phyloP scores from a whole-genome alignment of 345 rosid genomes.

The Alliaria petiolata region DNA sequence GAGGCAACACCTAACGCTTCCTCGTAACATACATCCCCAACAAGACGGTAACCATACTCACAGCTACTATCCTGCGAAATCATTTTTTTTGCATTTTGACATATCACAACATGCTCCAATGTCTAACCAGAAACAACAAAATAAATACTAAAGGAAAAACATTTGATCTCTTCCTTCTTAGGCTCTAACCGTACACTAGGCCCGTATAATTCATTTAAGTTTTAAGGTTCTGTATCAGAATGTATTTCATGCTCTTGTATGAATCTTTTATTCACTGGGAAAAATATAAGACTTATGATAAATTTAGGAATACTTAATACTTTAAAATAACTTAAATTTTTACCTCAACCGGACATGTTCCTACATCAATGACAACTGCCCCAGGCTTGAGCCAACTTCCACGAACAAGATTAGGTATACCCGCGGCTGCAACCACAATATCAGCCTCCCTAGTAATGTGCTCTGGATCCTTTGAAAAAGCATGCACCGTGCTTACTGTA shows the following conservation, averaged over 20 bases:
- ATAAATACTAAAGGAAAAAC: background rate
- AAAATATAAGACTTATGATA: background rate
- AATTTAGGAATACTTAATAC: no score
- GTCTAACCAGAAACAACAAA: background rate
- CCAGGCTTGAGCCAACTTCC: conserved; percentile 85
- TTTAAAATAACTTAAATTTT: no score
- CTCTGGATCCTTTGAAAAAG: conserved; percentile 65
- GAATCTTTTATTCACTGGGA: background rate
- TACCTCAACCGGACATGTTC: conserved; percentile 80
- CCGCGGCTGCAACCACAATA: conserved; percentile 76
- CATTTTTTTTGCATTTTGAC: no score
- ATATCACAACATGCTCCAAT: conserved; percentile 1
- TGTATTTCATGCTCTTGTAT: background rate
- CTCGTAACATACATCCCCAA: conserved; percentile 81
- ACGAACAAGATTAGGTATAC: conserved; percentile 79
- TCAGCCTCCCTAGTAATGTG: conserved; percentile 67
- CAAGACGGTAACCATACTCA: conserved; percentile 69
- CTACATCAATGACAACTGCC: conserved; percentile 84
- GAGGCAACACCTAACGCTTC: conserved; percentile 77
- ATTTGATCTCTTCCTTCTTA: background rate
- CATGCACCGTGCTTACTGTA: conserved; percentile 76
- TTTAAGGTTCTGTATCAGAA: background rate
- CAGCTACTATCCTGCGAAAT: conserved; percentile 59
- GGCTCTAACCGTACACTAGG: background rate
- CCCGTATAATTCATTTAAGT: background rate